Base-by-base conservation (phyloP, 805 yeast species). In the Schizosaccharomyces lindneri region DNA sequence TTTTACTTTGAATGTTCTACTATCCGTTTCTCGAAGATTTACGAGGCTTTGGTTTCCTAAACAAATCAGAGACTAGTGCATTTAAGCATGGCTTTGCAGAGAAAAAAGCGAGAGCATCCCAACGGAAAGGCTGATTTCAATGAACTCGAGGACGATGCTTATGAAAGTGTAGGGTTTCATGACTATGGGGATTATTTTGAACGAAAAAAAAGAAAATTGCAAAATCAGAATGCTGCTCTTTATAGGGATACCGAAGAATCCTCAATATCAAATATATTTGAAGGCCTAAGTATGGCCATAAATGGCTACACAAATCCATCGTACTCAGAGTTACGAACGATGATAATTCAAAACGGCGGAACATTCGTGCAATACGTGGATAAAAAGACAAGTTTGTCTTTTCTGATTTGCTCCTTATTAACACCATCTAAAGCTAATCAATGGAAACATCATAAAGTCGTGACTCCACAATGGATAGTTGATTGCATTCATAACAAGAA, bases 301-400 rank as follows among this genome's bases (percentile, higher is more conserved):
- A 89, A 88, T 67, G 98, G 98, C 0, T 81, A 84, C 67, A 90
- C 97, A 0, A 73, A 72, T 2, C 97, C 97, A 0, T 80, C 89
- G n/a, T 78, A 87, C 17, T 72, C 78, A 55, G 83, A 80, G 63
- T 72, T 93, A 39, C 90, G 85, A 67, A 78, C 82, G 62, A 66
- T 87, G 65, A 81, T 90, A 1, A 79, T 85, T 1, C 65, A 80
- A 9, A 78, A 89, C 70, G 97, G 97, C 0, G 98, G 98, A 0
- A 76, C 73, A 61, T 86, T 85, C 64, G 68, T 83, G 27, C 84
- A 83, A 64, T 82, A 80, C 70, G 70, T 90, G 55, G 75, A 80
- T 4, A 81, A 83, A 4, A 89, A 89, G 68, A 78, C 84, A 3
- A 75, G 77, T 11, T 93, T 83, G 0, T 85, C 97, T 0, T 97